A percentile compares a stretch with the other conserved stretches of the same genome.
phyloP scores from a whole-genome alignment of 352 stramenopile genomes.

The Phytophthora brassicae region DNA sequence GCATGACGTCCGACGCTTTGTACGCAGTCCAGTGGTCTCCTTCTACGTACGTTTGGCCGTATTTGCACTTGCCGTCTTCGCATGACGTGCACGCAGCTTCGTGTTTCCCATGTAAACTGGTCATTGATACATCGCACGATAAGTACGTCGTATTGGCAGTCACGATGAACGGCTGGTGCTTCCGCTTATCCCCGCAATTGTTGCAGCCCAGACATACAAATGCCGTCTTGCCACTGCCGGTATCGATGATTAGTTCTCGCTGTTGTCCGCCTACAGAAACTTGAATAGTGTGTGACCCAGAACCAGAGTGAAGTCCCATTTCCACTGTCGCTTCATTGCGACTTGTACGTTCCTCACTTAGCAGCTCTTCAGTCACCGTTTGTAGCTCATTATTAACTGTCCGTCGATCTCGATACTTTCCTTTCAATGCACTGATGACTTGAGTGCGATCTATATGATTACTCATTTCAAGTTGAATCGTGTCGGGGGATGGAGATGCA shows the following conservation, averaged over 20 bases:
- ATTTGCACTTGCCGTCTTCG: constrained; percentile 79
- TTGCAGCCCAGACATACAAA: constrained; percentile 93
- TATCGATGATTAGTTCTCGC: constrained; percentile 95
- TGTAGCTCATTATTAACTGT: constrained; percentile 13
- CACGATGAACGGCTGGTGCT: constrained; percentile 72
- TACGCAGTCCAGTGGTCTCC: constrained; percentile 91
- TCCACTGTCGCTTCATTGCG: constrained; percentile 30
- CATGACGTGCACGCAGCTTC: constrained; percentile 32
- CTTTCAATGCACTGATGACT: constrained; percentile 16
- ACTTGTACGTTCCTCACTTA: not conserved
- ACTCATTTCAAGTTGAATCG: constrained; percentile 52
- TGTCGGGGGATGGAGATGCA: constrained; percentile 6
- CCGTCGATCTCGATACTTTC: constrained; percentile 18
- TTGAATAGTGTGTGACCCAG: constrained; percentile 76
- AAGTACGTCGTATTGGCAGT: constrained; percentile 53
- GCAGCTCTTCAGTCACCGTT: constrained; percentile 1
- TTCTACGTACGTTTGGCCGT: constrained; percentile 93
- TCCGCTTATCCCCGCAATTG: constrained; percentile 86
- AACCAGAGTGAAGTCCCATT: constrained; percentile 41
- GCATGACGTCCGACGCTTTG: constrained; percentile 83
- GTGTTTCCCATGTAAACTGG: constrained; percentile 15
- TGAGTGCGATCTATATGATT: constrained; percentile 24
- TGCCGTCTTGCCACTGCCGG: constrained; percentile 93
- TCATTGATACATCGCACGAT: constrained; percentile 44
- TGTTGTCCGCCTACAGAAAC: constrained; percentile 61